These are phyloP conservation scores for Taphrina flavorubra DNA, from an alignment of 1,139 yeast genomes.

Conservation along the genomic window DNA sequence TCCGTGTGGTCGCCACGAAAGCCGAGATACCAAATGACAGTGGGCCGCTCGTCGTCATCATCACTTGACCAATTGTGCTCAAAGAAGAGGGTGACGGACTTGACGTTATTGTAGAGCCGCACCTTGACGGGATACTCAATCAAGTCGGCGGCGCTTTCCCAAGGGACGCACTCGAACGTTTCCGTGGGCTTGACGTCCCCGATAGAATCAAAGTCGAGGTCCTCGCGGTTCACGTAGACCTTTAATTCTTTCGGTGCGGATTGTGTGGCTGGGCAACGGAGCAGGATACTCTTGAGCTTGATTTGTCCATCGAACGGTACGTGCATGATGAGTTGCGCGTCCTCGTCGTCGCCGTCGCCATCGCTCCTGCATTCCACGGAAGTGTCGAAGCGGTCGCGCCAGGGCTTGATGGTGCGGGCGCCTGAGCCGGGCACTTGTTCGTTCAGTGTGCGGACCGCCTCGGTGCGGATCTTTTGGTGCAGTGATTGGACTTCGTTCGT, in stretches of 20 bases:
- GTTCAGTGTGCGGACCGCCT: conserved; percentile 70
- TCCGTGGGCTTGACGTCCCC: conserved; percentile 60
- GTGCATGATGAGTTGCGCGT: conserved; percentile 66
- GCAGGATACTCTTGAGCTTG: conserved; percentile 71
- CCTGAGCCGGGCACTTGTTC: conserved; percentile 61
- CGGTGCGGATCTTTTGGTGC: conserved; percentile 64
- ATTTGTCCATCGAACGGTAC: conserved; percentile 78
- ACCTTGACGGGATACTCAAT: conserved; percentile 86
- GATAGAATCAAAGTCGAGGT: conserved; percentile 73
- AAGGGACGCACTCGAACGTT: conserved; percentile 67
- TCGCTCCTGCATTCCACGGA: conserved; percentile 65
- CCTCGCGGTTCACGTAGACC: conserved; percentile 71
- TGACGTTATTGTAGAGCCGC: conserved; percentile 72
- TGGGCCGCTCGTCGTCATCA: conserved; percentile 53
- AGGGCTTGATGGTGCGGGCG: conserved; percentile 58
- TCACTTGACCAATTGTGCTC: conserved; percentile 64
- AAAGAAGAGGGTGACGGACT: conserved; percentile 69
- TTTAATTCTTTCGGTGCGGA: conserved; percentile 72
- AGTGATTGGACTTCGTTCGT: conserved; percentile 75
- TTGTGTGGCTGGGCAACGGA: conserved; percentile 68
- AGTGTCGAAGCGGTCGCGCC: conserved; percentile 57
- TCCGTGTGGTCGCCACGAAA: conserved; percentile 77
- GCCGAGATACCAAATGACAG: conserved; percentile 72
- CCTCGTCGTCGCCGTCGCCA: conserved; percentile 54
- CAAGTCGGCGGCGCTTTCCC: conserved; percentile 54